Percentiles rank a stretch among this genome's conserved stretches.
phyloP scores from a whole-genome alignment of 768 basidiomycete species.

The Tylopilus subfusipes region DNA sequence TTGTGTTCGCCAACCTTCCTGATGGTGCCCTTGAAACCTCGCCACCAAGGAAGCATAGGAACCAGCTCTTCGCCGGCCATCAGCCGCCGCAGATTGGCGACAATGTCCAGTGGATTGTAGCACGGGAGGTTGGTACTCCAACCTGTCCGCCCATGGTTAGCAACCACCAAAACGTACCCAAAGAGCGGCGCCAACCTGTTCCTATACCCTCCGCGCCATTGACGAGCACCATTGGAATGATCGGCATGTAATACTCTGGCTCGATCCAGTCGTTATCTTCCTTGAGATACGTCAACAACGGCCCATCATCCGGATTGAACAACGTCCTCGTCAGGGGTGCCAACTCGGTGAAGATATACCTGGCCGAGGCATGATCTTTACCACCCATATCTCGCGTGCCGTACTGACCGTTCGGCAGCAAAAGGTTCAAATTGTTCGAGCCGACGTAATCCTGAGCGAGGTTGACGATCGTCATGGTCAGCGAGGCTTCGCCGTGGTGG shows the following conservation, averaged over 20 bases:
- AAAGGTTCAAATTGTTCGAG: conserved; percentile 89
- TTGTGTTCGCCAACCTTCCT: conserved; percentile 79
- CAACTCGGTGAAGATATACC: conserved; percentile 91
- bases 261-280: conserved; percentile 88
- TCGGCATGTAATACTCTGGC: conserved; percentile 91
- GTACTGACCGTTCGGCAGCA: conserved; percentile 89
- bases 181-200: conserved; percentile 57
- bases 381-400: conserved; percentile 92
- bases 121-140: conserved; percentile 94
- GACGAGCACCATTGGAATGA: conserved; percentile 82
- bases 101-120: conserved; percentile 90
- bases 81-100: conserved; percentile 78
- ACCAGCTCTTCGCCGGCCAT: conserved; percentile 83
- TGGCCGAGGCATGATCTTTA: conserved; percentile 93
- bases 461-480: conserved; percentile 87
- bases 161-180: not conserved
- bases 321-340: conserved; percentile 69
- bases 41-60: conserved; percentile 96
- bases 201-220: conserved; percentile 98
- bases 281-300: conserved; percentile 74
- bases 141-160: conserved; percentile 42
- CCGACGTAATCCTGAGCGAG: conserved; percentile 94
- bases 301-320: conserved; percentile 83
- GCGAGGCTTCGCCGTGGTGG: conserved; percentile 91
- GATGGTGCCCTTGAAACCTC: conserved; percentile 89